Conservation (phyloP, 148 eudicot species). For the Fagopyrum esculentum region DNA sequence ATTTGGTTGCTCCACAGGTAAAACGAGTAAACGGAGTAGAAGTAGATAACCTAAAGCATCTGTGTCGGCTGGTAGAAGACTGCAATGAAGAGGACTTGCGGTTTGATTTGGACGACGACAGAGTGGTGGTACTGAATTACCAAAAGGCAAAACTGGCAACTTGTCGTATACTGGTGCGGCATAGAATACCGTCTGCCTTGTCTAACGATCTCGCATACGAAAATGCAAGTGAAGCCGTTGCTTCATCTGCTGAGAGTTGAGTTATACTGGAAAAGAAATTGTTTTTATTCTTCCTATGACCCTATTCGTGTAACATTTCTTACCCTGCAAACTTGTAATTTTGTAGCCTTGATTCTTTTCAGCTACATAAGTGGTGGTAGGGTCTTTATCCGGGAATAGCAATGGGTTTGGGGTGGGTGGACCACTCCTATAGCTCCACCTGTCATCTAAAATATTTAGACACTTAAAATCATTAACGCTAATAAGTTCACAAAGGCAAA, state of each 20-base stretch:
- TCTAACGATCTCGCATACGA: constrained; percentile 52
- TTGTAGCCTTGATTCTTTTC: background rate
- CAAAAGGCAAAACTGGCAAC: constrained; percentile 71
- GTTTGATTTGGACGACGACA: constrained; percentile 83
- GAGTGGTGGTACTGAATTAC: constrained; percentile 73
- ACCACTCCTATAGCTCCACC: no score
- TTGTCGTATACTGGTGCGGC: constrained; percentile 67
- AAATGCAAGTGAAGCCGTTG: constrained; percentile 21
- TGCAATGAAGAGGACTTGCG: constrained; percentile 54
- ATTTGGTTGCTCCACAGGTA: constrained; percentile 43
- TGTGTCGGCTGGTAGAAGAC: constrained; percentile 64
- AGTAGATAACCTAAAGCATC: constrained; percentile 63
- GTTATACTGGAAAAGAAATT: background rate
- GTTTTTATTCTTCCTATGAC: background rate
- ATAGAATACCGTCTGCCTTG: constrained; percentile 71
- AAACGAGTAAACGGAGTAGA: constrained; percentile 74
- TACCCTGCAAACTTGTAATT: background rate
- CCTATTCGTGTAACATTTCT: background rate
- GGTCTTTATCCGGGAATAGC: no score
- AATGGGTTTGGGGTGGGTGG: no score
- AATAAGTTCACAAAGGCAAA: no score
- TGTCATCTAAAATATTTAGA: no score
- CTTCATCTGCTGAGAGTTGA: constrained; percentile 22
- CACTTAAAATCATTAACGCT: no score
- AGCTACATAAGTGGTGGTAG: background rate